Conservation (phyloP, 139 green algal species). For the Spirogloea muscicola region DNA sequence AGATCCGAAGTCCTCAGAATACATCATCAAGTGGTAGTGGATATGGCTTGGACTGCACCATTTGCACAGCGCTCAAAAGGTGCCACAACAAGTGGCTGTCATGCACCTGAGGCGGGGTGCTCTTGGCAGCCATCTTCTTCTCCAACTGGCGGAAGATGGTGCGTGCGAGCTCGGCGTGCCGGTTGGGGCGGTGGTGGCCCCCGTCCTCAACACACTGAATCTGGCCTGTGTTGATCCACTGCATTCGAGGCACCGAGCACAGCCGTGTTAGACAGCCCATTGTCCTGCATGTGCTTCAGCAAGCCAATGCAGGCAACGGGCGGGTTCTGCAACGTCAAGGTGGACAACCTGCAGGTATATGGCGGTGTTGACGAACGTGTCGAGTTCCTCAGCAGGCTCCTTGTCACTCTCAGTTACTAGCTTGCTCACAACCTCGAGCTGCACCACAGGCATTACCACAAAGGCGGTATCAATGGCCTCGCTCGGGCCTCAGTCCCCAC, state of each 20-base stretch:
- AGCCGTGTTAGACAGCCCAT: not conserved
- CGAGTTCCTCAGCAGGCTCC: not conserved
- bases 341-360: slow-evolving; percentile 37
- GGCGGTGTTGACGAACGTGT: slow-evolving; percentile 27
- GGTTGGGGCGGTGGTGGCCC: slow-evolving; percentile 87
- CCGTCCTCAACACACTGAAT: slow-evolving; percentile 87
- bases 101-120: not conserved
- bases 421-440: slow-evolving; percentile 27
- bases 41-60: not conserved
- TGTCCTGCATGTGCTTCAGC: not conserved
- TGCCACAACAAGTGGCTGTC: not conserved
- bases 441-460: not conserved
- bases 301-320: not conserved
- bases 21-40: not conserved
- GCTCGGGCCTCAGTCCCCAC: too few species aligned
- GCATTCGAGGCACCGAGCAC: slow-evolving; percentile 35
- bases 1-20: not conserved
- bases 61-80: not conserved
- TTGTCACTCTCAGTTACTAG: not conserved
- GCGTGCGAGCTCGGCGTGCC: slow-evolving; percentile 76
- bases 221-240: slow-evolving; percentile 85
- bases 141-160: slow-evolving; percentile 71
- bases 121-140: slow-evolving; percentile 1
- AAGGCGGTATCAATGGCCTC: not conserved
- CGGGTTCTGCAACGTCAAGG: not conserved